These are phyloP conservation scores for Backusella morwellensis DNA, from an alignment of 192 early-diverging fungal genomes.

Conservation along the genomic window DNA sequence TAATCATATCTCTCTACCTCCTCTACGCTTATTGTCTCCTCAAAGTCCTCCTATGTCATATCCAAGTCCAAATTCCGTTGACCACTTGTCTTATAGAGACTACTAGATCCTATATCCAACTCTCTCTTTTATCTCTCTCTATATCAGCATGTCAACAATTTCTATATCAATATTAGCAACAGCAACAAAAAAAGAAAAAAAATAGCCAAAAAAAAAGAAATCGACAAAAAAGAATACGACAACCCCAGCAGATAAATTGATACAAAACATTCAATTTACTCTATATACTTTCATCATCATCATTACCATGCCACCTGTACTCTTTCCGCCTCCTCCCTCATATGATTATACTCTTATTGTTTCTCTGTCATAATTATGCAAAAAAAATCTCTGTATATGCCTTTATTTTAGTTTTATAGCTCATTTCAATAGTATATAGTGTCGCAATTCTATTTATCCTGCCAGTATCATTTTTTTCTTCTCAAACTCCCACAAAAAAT, in stretches of 20 bases:
- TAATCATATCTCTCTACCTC: not conserved
- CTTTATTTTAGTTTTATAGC: not conserved
- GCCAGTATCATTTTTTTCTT: not conserved
- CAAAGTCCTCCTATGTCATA: constrained; percentile 17
- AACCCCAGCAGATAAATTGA: not conserved
- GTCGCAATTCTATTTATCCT: constrained; percentile 7
- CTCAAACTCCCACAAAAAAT: not conserved
- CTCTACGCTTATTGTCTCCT: not conserved
- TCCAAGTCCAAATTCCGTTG: constrained; percentile 24
- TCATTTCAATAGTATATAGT: constrained; percentile 6
- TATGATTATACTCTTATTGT: not conserved
- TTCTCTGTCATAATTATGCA: constrained; percentile 1
- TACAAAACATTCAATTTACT: not conserved
- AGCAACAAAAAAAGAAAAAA: not conserved
- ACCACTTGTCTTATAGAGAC: constrained; percentile 16
- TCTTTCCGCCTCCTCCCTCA: not conserved
- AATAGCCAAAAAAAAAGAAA: not conserved
- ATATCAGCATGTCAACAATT: not conserved
- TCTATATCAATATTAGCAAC: not conserved
- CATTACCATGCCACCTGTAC: not conserved
- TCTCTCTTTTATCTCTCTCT: too few species aligned
- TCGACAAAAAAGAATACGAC: not conserved
- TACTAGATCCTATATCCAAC: not conserved
- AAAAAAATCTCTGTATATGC: not conserved
- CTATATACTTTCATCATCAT: not conserved